Evolutionary conservation across 257 asterid genomes (phyloP), one percentile per base, ranked within the genome.

Genomic region (Solanum sejunctum): DNA sequence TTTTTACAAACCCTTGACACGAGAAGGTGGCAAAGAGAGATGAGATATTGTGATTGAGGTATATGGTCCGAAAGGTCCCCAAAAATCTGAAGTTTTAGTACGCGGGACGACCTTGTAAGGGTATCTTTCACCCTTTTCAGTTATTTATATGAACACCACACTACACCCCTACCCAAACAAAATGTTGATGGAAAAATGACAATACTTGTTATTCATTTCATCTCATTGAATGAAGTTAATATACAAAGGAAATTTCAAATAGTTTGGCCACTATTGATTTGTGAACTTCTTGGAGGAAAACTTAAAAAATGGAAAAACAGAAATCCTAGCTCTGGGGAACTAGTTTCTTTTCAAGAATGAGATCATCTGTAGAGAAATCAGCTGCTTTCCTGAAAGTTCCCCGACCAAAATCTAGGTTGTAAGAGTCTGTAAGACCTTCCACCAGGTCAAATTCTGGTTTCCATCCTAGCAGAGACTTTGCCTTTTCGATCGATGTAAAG

Each of bases 341-440:
- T 83, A 93, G 95, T 23, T 89, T 86, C 88, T 95, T 97, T 16
- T 93, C 98, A 13, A 97, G 98, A 85, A 97, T 94, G 11, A 97
- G 92, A 87, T 97, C 98, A 77, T 97, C 99, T 3, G 99, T 95
- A 26, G 96, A 91, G 92, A 97, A 97, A 90, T 97, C 98, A 15
- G 98, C 98, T 81, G 80, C 96, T 88, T 97, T 97, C 84, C 99
- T 89, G 91, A 87, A 97, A 4, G 97, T 97, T 84, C 98, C 99
- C 80, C 95, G 87, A 1, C 99, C 99, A 84, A 97, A 97, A 88
- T 97, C 99, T 21, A 95, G 96, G 87, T 94, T 93, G 93, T 97
- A 94, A 8, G 98, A 97, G 86, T 97, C 98, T 49, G 95, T 63
- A 47, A 97, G 97, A 11, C 99, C 99, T 87, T 89, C 96, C 63